Evolutionary conservation across 192 early-diverging fungal species (phyloP).

Genomic region (Coemansia sp.): DNA sequence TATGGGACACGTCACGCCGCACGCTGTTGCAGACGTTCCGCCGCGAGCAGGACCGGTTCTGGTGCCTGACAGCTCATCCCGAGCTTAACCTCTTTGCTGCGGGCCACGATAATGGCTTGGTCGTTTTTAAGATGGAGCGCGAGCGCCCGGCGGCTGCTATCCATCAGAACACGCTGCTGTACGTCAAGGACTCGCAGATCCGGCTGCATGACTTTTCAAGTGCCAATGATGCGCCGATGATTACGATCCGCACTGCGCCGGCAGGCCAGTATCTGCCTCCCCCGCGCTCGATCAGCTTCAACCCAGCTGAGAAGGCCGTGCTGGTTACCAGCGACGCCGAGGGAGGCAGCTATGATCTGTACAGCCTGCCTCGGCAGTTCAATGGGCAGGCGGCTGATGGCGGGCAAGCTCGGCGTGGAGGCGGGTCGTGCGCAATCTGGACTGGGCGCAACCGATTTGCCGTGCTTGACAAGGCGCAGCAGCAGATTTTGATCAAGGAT

Average conservation of each 20-base stretch:
- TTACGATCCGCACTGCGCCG: conserved; percentile 73
- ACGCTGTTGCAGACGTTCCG: conserved; percentile 94
- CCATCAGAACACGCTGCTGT: conserved; percentile 81
- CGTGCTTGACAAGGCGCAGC: conserved; percentile 82
- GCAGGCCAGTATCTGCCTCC: conserved; percentile 67
- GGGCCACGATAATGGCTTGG: conserved; percentile 94
- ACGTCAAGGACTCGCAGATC: conserved; percentile 84
- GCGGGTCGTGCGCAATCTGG: conserved; percentile 82
- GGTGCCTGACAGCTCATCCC: conserved; percentile 94
- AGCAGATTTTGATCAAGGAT: conserved; percentile 86
- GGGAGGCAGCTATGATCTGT: conserved; percentile 90
- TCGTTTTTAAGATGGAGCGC: conserved; percentile 98
- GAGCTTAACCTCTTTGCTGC: conserved; percentile 98
- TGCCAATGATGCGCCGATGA: conserved; percentile 72
- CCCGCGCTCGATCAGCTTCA: conserved; percentile 86
- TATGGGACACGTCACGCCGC: conserved; percentile 97
- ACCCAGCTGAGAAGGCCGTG: conserved; percentile 91
- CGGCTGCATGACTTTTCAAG: conserved; percentile 79
- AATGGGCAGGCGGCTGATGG: conserved; percentile 28
- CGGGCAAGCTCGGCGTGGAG: conserved; percentile 72
- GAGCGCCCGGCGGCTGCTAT: conserved; percentile 91
- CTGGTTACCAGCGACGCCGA: conserved; percentile 79
- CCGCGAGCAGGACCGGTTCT: conserved; percentile 95
- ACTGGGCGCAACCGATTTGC: conserved; percentile 98
- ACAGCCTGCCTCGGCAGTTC: conserved; percentile 75